Percentiles rank a stretch among this genome's conserved stretches.
Conservation (phyloP, 306 rosid genomes). For the Prunus persica region DNA sequence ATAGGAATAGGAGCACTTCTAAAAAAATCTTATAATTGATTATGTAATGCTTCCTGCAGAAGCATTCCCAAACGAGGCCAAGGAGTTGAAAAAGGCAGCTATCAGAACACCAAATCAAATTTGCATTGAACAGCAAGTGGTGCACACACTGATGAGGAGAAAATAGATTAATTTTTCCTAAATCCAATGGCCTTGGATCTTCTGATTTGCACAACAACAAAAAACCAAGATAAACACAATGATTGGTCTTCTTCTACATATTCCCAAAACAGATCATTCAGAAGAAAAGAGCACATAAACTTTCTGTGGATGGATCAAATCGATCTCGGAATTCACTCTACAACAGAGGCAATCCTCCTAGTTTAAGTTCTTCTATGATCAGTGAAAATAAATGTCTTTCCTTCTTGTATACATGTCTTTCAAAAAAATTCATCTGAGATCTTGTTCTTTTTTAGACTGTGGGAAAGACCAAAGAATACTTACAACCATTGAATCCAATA, state of each 20-base stretch:
- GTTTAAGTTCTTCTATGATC: not conserved
- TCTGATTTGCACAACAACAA: not conserved
- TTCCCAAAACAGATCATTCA: not conserved
- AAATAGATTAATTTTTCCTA: not conserved
- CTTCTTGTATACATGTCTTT: not conserved
- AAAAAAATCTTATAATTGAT: too few relatives aligned
- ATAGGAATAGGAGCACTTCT: too few relatives aligned
- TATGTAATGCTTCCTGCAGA: too few relatives aligned
- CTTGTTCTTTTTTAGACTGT: not conserved
- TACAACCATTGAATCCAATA: not conserved
- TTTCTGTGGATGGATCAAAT: not conserved
- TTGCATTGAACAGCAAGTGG: not conserved
- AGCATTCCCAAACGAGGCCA: too few relatives aligned
- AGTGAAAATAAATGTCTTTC: not conserved
- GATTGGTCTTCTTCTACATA: not conserved
- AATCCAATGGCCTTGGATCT: not conserved
- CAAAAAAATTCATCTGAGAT: not conserved
- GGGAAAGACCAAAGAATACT: not conserved
- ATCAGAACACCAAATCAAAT: not conserved
- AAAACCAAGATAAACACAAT: not conserved
- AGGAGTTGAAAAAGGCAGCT: not conserved
- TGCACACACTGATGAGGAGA: not conserved
- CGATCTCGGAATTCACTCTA: not conserved
- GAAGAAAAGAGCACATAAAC: not conserved
- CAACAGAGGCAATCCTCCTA: not conserved